Conservation (phyloP, 2,329 filamentous ascomycete genomes). For the Xylaria sp. region DNA sequence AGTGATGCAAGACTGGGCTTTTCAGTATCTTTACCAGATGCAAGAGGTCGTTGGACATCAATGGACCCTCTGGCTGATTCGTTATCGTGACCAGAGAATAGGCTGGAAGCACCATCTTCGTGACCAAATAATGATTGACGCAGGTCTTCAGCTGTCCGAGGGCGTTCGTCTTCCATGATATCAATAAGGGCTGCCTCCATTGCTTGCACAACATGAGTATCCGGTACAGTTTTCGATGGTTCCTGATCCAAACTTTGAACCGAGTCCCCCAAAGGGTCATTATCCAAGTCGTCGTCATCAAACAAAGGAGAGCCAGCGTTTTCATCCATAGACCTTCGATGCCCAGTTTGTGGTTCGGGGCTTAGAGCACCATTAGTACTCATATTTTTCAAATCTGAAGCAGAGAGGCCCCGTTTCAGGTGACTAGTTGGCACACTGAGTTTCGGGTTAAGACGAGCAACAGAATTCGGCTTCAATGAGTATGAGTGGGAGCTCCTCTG, state of each 20-base stretch:
- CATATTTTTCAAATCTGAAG: constrained; percentile 58
- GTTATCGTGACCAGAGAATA: constrained; percentile 65
- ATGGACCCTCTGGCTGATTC: constrained; percentile 60
- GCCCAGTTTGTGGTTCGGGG: constrained; percentile 53
- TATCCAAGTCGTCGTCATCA: constrained; percentile 82
- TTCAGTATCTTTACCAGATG: constrained; percentile 59
- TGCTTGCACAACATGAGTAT: constrained; percentile 85
- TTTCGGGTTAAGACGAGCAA: constrained; percentile 55
- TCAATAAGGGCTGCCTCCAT: constrained; percentile 93
- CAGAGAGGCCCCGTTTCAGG: constrained; percentile 57
- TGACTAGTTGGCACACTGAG: constrained; percentile 47
- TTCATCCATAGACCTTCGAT: constrained; percentile 78
- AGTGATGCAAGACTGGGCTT: constrained; percentile 92
- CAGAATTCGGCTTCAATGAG: constrained; percentile 57
- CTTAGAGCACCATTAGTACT: constrained; percentile 52
- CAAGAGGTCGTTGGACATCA: constrained; percentile 49
- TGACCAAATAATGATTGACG: constrained; percentile 74
- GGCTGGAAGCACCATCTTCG: constrained; percentile 61
- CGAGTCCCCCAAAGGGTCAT: constrained; percentile 75
- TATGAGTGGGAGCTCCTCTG: constrained; percentile 52
- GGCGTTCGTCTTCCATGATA: constrained; percentile 84
- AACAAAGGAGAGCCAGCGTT: constrained; percentile 69
- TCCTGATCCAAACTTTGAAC: constrained; percentile 83
- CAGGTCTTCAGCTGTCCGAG: constrained; percentile 71
- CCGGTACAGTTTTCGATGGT: constrained; percentile 68